A percentile compares a stretch with the other conserved stretches of the same genome.
Conservation (phyloP, 2,329 filamentous ascomycete genomes). For the Hymenoscyphus linearis region DNA sequence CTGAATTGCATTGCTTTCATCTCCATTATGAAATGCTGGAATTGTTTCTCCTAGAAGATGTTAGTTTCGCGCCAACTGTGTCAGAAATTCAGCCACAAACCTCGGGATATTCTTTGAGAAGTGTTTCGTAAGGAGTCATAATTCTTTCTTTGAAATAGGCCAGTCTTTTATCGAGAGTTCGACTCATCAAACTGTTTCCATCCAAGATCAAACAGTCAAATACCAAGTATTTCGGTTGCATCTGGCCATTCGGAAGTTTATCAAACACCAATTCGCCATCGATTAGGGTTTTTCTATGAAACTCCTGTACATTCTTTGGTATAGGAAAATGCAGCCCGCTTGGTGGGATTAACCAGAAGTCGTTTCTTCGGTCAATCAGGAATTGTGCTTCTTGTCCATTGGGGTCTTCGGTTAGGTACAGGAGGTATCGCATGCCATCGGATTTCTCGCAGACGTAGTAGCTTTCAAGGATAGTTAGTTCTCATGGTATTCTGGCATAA, state of each 20-base stretch:
- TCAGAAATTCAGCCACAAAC: background rate
- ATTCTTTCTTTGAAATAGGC: slow-evolving; percentile 79
- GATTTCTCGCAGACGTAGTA: slow-evolving; percentile 99
- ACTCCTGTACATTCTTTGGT: slow-evolving; percentile 56
- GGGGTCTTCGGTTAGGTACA: slow-evolving; percentile 72
- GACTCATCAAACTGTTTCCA: slow-evolving; percentile 66
- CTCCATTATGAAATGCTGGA: slow-evolving; percentile 74
- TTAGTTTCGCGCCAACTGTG: background rate
- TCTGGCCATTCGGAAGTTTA: slow-evolving; percentile 58
- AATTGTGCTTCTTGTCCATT: slow-evolving; percentile 69
- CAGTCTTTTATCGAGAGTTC: slow-evolving; percentile 81
- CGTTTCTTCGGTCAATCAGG: slow-evolving; percentile 95
- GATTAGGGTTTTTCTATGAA: slow-evolving; percentile 75
- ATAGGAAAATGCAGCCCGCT: slow-evolving; percentile 74
- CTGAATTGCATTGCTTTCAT: slow-evolving; percentile 86
- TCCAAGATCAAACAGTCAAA: slow-evolving; percentile 90
- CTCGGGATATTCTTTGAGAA: slow-evolving; percentile 61
- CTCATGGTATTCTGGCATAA: background rate
- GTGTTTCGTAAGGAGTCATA: slow-evolving; percentile 61
- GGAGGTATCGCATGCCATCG: slow-evolving; percentile 90
- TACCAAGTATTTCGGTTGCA: slow-evolving; percentile 77
- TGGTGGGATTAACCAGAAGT: slow-evolving; percentile 80
- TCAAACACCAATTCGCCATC: slow-evolving; percentile 94
- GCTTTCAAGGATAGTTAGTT: slow-evolving; percentile 36
- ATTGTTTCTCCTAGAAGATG: slow-evolving; percentile 47